phyloP scores from a whole-genome alignment of 2,329 filamentous ascomycete species.

The Fusarium incarnatum region DNA sequence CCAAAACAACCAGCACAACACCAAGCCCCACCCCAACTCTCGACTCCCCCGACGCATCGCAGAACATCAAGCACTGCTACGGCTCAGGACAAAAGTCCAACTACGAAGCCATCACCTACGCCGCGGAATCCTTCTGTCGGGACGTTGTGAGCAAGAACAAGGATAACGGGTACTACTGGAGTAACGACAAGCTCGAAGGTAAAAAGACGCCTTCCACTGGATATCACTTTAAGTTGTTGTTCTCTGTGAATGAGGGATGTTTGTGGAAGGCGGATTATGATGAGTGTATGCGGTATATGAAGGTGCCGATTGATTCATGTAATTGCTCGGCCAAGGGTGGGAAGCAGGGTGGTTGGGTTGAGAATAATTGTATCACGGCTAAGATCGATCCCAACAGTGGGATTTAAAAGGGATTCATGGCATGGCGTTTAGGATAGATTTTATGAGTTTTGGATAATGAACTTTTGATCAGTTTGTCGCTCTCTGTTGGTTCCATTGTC shows the following conservation, averaged over 20 bases:
- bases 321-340: constrained; percentile 36
- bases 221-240: constrained; percentile 27
- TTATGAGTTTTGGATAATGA: background rate
- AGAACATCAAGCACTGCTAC: constrained; percentile 31
- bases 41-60: background rate
- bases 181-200: constrained; percentile 9
- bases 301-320: constrained; percentile 42
- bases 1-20: constrained; percentile 5
- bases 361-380: constrained; percentile 23
- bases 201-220: constrained; percentile 15
- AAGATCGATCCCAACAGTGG: background rate
- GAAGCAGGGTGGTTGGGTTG: constrained; percentile 44
- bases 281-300: constrained; percentile 44
- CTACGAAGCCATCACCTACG: constrained; percentile 6
- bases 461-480: background rate
- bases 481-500: background rate
- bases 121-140: constrained; percentile 31
- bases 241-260: constrained; percentile 31
- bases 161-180: constrained; percentile 1
- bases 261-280: constrained; percentile 27
- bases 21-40: background rate
- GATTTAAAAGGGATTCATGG: background rate
- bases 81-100: constrained; percentile 12
- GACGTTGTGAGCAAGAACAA: constrained; percentile 6
- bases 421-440: background rate